Evolutionary conservation across 805 yeast species (phyloP), one percentile per base, ranked within the genome.

Genomic region (Debaryomyces tyrocola): DNA sequence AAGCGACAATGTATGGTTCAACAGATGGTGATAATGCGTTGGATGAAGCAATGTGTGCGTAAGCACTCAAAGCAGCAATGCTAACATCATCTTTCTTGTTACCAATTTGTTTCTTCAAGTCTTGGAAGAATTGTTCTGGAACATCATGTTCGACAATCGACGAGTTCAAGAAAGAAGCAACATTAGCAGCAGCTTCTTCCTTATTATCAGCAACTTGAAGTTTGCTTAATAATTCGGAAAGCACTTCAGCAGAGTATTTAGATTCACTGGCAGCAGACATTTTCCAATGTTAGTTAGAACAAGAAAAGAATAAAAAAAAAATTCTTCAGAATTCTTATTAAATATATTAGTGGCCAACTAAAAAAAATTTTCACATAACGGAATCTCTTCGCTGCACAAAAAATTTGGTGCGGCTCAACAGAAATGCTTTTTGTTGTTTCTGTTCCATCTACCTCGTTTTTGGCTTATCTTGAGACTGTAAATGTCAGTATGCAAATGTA

Each of bases 71-170:
- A 59, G 96, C 96, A 69, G 88, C 87, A 59, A 82, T 73, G 57
- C 90, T 77, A 60, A 78, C 76, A 54, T 74, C 70, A 58, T 81
- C 78, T 82, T 92, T 91, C 83, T 90, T 89, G 83, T 83, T 82
- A 70, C 78, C 75, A 64, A 92, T 77, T 59, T 94, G 83, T 63
- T 80, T 80, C 69, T 80, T 77, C 70, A 94, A 82, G 70, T 85
- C 82, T 54, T 72, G 73, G 73, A 92, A 89, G 82, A 92, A 90
- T 64, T 82, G 84, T 64, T 77, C 84, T 64, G 99, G 98, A 58
- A 90, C 94, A 77, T 92, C 98, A 75, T 94, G 98, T 80, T 94
- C 99, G 71, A 92, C 91, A 76, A 91, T 90, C 67, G 92, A 88
- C 60, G 97, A 95, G 77, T 92, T 92, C 74, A 94, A 82, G 81